phyloP scores from a whole-genome alignment of 768 basidiomycete genomes.

The Termitomyces sp. region DNA sequence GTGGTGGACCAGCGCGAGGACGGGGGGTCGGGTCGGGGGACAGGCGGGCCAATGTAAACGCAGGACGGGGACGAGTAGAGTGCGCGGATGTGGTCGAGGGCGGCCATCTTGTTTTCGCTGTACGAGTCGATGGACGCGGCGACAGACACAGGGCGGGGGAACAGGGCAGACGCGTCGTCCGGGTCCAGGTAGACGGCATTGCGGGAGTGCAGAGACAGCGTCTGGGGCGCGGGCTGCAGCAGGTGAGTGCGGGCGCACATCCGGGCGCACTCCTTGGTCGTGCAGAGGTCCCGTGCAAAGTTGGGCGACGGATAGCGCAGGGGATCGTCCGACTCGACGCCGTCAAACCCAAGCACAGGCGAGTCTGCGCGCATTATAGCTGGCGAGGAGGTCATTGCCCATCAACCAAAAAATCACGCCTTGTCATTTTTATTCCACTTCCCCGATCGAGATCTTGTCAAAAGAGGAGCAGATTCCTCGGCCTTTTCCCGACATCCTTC shows the following conservation, averaged over 20 bases:
- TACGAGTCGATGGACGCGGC: constrained; percentile 3
- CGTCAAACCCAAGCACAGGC: constrained; percentile 20
- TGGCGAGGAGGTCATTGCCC: too few species aligned
- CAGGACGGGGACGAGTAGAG: constrained; percentile 5
- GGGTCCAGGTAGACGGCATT: constrained; percentile 35
- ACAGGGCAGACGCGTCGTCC: constrained; percentile 24
- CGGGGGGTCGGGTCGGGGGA: constrained; percentile 2
- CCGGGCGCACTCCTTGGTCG: neutral
- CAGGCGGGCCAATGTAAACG: constrained; percentile 2
- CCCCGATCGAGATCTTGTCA: too few species aligned
- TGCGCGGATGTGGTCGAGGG: neutral
- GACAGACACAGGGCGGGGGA: neutral
- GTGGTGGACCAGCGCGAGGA: constrained; percentile 8
- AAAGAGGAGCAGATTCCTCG: too few species aligned
- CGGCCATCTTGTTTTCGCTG: neutral
- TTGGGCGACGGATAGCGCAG: constrained; percentile 15
- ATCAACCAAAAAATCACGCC: too few species aligned
- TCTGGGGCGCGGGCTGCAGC: neutral
- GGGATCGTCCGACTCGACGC: constrained; percentile 9
- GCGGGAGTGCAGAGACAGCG: constrained; percentile 5
- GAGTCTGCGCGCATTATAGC: constrained; percentile 25
- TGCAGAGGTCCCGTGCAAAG: constrained; percentile 8
- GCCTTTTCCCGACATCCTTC: too few species aligned
- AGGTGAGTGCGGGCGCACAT: neutral
- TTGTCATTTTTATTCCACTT: too few species aligned